Evolutionary conservation across 495 filamentous ascomycete species (phyloP), one percentile per base, ranked within the genome.

Genomic region (Penicillium antarcticum): DNA sequence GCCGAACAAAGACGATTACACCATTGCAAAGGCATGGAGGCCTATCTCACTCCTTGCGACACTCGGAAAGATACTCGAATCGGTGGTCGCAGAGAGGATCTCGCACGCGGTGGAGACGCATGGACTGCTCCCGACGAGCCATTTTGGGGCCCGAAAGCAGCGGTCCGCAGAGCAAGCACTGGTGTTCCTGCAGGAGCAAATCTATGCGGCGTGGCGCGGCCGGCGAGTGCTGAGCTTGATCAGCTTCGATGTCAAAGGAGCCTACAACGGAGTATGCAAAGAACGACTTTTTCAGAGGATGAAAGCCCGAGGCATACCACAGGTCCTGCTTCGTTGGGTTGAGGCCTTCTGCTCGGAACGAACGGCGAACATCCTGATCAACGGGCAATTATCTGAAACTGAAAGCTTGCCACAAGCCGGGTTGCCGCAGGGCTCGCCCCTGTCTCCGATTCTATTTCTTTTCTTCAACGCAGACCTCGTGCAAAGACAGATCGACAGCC

Each of bases 231-330:
- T 23, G 2, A 23, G 21, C 6, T 23, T 23, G 43, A 60, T 72
- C 42, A 66, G 55, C 45, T 72, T 73, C 38, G 66, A 75, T 61
- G n/a, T n/a, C n/a, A n/a, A n/a, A n/a, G n/a, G n/a, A n/a, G n/a
- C n/a, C n/a, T n/a, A n/a, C n/a, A n/a, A 73, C 41, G 52, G 65
- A 4, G 68, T 75, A 12, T 60, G 43, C 37, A 69, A 62, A 43
- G 62, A 63, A 53, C 53, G 57, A 55, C 43, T 71, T 37, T 32
- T 69, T 29, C 52, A 66, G 45, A 67, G 66, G 45, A 50, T 75
- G 16, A 58, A 52, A 54, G 56, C 58, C 26, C 41, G 62, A 61
- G 45, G 55, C 8, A 58, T 70, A 29, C 58, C 55, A 12, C 21
- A 52, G 21, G 42, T 34, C 16, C 48, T 68, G 24, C 29, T 65